Evolutionary conservation across 495 filamentous ascomycete genomes (phyloP).

Genomic region (Hypoxylon lienhwacheense): DNA sequence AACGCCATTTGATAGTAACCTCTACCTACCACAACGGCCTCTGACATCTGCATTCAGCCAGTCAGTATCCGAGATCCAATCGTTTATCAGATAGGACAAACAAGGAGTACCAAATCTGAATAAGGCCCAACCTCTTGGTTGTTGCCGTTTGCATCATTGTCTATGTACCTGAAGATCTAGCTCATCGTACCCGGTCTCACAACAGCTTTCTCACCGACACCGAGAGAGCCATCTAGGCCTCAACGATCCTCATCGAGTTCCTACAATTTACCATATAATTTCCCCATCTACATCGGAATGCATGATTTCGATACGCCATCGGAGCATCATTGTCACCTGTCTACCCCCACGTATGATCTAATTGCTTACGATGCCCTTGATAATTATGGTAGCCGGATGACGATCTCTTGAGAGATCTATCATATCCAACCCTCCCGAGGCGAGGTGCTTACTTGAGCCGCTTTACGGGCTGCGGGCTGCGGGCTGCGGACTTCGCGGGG

Average conservation of each 20-base stretch:
- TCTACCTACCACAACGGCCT: constrained; percentile 11
- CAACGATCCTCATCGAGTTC: constrained; percentile 11
- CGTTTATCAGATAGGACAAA: constrained; percentile 39
- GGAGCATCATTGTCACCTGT: constrained; percentile 25
- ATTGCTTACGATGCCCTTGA: constrained; percentile 21
- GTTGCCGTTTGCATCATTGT: constrained; percentile 37
- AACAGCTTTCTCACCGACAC: constrained; percentile 33
- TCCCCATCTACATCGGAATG: background rate
- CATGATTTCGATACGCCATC: constrained; percentile 26
- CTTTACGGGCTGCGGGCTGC: constrained; percentile 29
- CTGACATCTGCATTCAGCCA: constrained; percentile 23
- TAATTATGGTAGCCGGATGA: constrained; percentile 24
- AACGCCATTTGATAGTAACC: constrained; percentile 21
- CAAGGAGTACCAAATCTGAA: constrained; percentile 23
- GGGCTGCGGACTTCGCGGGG: constrained; percentile 35
- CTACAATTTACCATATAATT: constrained; percentile 22
- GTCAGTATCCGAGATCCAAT: constrained; percentile 34
- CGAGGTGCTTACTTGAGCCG: constrained; percentile 29
- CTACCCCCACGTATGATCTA: constrained; percentile 30
- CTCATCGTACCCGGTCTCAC: constrained; percentile 37
- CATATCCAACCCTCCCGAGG: constrained; percentile 10
- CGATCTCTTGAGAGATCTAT: constrained; percentile 26
- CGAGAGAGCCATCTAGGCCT: constrained; percentile 11
- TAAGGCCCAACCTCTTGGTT: constrained; percentile 28
- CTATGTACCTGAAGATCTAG: constrained; percentile 34